Evolutionary conservation across 2,329 filamentous ascomycete species (phyloP), one percentile per base, ranked within the genome.

Genomic region (Colletotrichum eleusines): DNA sequence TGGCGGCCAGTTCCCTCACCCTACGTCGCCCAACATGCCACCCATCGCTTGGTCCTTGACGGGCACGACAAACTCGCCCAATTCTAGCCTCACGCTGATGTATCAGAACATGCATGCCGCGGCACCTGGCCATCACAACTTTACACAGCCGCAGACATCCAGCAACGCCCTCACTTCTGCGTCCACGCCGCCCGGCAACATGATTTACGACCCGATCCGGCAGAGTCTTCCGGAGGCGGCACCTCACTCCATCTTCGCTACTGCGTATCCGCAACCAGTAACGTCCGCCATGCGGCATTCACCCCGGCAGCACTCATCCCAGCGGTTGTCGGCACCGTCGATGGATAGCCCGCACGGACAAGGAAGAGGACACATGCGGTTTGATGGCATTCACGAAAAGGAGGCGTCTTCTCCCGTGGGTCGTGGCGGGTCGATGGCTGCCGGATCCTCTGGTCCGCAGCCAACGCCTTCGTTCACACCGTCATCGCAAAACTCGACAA

Each of bases 21-120:
- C 84, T 1, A 77, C 84, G 0, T 87, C 87, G 0, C 87, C 88
- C 0, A 86, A 84, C 61, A 81, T 83, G 48, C 82, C 83, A 11
- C 84, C 83, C 0, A 93, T 97, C 69, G 94, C 93, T 1, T 97
- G 93, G 92, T 94, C 93, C 9, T 82, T 97, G n/a, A 94, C 94
- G 0, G 94, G 94, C 18, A 95, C 92, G 1, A 94, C 93, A 65
- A 94, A 97, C 76, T 96, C 93, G 4, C 92, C 93, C 1, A 94
- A 90, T 73, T 94, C 94, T 0, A 96, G 93, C 76, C 83, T 97
- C 5, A 95, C 94, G 1, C 87, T 95, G 66, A 88, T 97, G 77
- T 97, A 94, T 77, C 90, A 93, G 71, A 90, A 88, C 74, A 86
- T 67, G 81, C 83, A 28, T 66, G 75, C 48, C 31, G 76, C 76